Conservation (phyloP, 1,139 yeast genomes). For the Scheffersomyces cryptocercus region DNA sequence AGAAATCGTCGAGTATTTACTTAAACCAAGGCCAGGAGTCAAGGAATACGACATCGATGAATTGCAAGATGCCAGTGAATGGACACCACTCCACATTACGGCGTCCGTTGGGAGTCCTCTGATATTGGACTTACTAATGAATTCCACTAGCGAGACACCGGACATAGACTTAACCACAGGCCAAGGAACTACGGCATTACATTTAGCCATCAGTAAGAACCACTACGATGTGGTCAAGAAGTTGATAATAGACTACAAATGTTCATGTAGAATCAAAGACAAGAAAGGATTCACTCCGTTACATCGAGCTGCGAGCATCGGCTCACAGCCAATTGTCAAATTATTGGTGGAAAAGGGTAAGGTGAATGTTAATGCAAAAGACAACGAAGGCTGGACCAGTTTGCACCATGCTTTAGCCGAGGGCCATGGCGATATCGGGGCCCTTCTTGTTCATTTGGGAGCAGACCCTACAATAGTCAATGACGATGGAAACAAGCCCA, state of each 20-base stretch:
- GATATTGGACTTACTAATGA: slow-evolving; percentile 44
- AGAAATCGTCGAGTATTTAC: slow-evolving; percentile 53
- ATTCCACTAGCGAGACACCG: slow-evolving; percentile 24
- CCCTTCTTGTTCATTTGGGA: slow-evolving; percentile 59
- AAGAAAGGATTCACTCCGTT: slow-evolving; percentile 64
- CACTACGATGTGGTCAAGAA: slow-evolving; percentile 53
- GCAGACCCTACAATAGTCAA: slow-evolving; percentile 60
- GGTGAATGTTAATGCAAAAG: slow-evolving; percentile 69
- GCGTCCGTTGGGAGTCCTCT: slow-evolving; percentile 68
- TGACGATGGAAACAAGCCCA: slow-evolving; percentile 56
- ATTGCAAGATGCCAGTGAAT: slow-evolving; percentile 69
- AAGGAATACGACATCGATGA: slow-evolving; percentile 64
- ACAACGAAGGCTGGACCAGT: slow-evolving; percentile 79
- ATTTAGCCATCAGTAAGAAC: slow-evolving; percentile 73
- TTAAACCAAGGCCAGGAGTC: slow-evolving; percentile 25
- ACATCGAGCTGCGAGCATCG: slow-evolving; percentile 84
- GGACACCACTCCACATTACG: slow-evolving; percentile 88
- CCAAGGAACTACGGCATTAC: slow-evolving; percentile 75
- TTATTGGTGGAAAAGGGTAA: slow-evolving; percentile 53
- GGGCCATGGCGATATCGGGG: slow-evolving; percentile 81
- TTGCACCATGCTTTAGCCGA: slow-evolving; percentile 91
- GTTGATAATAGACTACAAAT: slow-evolving; percentile 53
- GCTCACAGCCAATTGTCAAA: slow-evolving; percentile 57
- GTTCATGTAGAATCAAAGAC: slow-evolving; percentile 68
- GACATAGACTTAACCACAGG: slow-evolving; percentile 41